phyloP scores from a whole-genome alignment of 768 basidiomycete species.

The Mycena venus region DNA sequence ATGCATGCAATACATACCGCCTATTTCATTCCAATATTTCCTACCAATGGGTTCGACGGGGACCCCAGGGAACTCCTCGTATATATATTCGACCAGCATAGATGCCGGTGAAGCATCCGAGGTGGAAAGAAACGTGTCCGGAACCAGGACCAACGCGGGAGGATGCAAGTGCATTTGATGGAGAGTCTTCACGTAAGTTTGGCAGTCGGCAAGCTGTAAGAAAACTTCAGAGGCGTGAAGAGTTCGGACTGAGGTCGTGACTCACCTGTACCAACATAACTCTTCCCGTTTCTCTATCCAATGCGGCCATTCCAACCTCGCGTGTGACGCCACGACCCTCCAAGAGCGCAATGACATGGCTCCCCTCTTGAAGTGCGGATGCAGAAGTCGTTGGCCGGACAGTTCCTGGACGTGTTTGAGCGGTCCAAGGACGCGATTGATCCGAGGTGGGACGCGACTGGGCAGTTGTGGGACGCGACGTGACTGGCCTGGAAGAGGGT shows the following conservation, averaged over 20 bases:
- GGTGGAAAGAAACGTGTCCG: slow-evolving; percentile 81
- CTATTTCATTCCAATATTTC: slow-evolving; percentile 89
- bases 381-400: slow-evolving; percentile 77
- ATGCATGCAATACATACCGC: slow-evolving; percentile 60
- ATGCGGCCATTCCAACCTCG: slow-evolving; percentile 89
- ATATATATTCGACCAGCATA: slow-evolving; percentile 78
- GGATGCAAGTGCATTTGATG: slow-evolving; percentile 87
- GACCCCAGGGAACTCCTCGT: slow-evolving; percentile 79
- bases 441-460: slow-evolving; percentile 35
- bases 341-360: slow-evolving; percentile 75
- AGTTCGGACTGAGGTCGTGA: slow-evolving; percentile 13
- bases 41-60: slow-evolving; percentile 80
- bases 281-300: slow-evolving; percentile 84
- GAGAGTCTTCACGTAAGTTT: slow-evolving; percentile 90
- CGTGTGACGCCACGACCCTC: slow-evolving; percentile 85
- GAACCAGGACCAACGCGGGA: slow-evolving; percentile 81
- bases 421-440: slow-evolving; percentile 64
- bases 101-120: slow-evolving; percentile 69
- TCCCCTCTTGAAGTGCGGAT: slow-evolving; percentile 70
- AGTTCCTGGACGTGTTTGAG: slow-evolving; percentile 69
- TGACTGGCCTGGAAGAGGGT: slow-evolving; percentile 19
- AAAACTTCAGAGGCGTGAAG: background rate
- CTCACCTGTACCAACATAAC: slow-evolving; percentile 85
- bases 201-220: slow-evolving; percentile 82
- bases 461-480: slow-evolving; percentile 20